Conservation (phyloP, 2,329 filamentous ascomycete species). For the Fusarium devonianum region DNA sequence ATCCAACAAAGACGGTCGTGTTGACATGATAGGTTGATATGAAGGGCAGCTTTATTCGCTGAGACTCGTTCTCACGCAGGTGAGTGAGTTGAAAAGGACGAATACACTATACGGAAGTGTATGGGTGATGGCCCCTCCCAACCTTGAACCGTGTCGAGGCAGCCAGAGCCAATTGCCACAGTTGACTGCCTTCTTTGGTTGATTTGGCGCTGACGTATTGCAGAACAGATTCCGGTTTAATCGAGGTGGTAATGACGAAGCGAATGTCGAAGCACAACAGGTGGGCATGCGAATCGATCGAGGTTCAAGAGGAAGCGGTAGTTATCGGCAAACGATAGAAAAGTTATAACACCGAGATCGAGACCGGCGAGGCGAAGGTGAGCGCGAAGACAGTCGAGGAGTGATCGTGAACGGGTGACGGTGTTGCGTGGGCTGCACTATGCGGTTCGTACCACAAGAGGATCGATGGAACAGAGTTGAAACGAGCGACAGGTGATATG, state of each 20-base stretch:
- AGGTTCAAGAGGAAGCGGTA: neutral
- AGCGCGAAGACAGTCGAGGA: conserved; percentile 29
- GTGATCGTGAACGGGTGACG: conserved; percentile 30
- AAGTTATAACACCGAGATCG: conserved; percentile 24
- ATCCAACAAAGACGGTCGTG: conserved; percentile 66
- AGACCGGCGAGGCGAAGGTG: conserved; percentile 22
- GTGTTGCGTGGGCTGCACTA: conserved; percentile 31
- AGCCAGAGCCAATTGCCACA: neutral
- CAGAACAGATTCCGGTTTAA: conserved; percentile 1
- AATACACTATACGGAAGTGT: conserved; percentile 1
- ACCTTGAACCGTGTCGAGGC: neutral
- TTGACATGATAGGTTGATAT: conserved; percentile 54
- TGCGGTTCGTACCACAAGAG: conserved; percentile 31
- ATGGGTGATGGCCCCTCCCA: conserved; percentile 1
- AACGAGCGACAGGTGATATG: conserved; percentile 27
- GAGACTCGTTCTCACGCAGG: conserved; percentile 31
- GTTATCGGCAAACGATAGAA: conserved; percentile 12
- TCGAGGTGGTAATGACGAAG: conserved; percentile 6
- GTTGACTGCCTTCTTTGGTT: conserved; percentile 1
- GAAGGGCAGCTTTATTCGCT: conserved; percentile 17
- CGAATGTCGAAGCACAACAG: conserved; percentile 7
- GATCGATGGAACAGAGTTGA: conserved; percentile 32
- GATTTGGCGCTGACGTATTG: conserved; percentile 1
- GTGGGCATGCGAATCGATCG: conserved; percentile 1
- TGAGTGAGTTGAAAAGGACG: neutral